Evolutionary conservation across 2,329 filamentous ascomycete genomes (phyloP), one percentile per base, ranked within the genome.

Genomic region (Aspergillus amoenus): DNA sequence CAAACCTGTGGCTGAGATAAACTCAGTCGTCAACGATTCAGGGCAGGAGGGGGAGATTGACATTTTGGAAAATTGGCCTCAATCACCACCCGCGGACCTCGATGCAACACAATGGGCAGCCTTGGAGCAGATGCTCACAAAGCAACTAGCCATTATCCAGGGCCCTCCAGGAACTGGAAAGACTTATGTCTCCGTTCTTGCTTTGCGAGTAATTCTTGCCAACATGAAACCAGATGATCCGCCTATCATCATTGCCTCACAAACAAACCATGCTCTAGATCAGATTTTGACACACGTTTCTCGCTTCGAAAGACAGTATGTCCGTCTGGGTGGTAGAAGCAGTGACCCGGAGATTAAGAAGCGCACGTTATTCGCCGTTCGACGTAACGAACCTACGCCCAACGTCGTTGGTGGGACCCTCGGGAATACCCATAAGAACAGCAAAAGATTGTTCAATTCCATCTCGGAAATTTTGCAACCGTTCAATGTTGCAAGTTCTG

Each of bases 211-310:
- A 1, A 76, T 93, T 52, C 76, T 91, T 0, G 73, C 79, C 1
- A 90, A 88, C 52, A 80, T 84, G 66, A 69, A 71, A 2, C 65
- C 68, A 2, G 78, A 73, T 0, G 84, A 88, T 56, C 82, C 86
- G 8, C 90, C 90, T 0, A 86, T 97, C 30, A 81, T 96, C 18
- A 80, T 96, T 3, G 84, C 91, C 0, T 91, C 91, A 7, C 91
- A 96, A 66, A 97, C 92, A 0, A 97, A 97, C 58, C 91, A 96
- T 72, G 92, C 92, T 0, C 77, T 96, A 0, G 92, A 97, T 64
- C 92, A 96, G 68, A 78, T 97, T 0, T 78, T 96, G 0, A 75
- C 77, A 1, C 84, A 88, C 54, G 79, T 91, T 15, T 78, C 85
- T 1, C 68, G 76, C 5, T 88, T 88, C 63, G 86, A 88, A 64